Conservation (phyloP, 1,139 yeast species). For the Saccharomyces hybrid region DNA sequence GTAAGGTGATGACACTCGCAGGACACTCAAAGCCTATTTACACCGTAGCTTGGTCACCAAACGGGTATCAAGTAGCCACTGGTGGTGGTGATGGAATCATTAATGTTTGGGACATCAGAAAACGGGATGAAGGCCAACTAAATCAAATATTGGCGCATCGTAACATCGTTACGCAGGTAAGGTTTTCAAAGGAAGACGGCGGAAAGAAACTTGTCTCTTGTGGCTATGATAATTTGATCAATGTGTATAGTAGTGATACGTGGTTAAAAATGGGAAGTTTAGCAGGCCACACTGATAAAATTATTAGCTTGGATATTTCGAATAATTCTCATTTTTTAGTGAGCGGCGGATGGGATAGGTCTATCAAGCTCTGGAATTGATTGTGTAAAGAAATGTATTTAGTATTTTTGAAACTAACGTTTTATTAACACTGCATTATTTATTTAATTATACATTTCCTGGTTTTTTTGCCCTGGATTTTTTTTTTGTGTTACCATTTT, state of each 20-base stretch:
- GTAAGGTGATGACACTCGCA: conserved; percentile 48
- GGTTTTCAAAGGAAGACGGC: conserved; percentile 44
- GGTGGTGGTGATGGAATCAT: conserved; percentile 81
- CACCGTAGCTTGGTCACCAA: conserved; percentile 65
- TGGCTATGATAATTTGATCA: conserved; percentile 64
- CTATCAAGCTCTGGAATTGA: conserved; percentile 53
- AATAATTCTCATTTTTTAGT: conserved; percentile 40
- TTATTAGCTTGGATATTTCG: conserved; percentile 61
- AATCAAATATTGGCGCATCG: conserved; percentile 70
- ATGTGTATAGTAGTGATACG: conserved; percentile 63
- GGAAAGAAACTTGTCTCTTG: conserved; percentile 46
- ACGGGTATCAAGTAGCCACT: conserved; percentile 70
- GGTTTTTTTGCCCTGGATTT: conserved; percentile 8
- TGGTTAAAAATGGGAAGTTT: conserved; percentile 57
- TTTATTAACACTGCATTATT: background rate
- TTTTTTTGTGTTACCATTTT: background rate
- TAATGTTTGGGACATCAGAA: conserved; percentile 82
- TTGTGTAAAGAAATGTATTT: background rate
- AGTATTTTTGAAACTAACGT: background rate
- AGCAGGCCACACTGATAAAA: conserved; percentile 61
- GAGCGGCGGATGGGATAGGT: conserved; percentile 80
- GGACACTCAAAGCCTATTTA: conserved; percentile 73
- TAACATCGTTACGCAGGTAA: conserved; percentile 61
- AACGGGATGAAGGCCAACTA: conserved; percentile 31
- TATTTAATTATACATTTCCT: conserved; percentile 2